Base-by-base conservation (phyloP, 1,284 basidiomycete species). In the Lentinus polychrous region DNA sequence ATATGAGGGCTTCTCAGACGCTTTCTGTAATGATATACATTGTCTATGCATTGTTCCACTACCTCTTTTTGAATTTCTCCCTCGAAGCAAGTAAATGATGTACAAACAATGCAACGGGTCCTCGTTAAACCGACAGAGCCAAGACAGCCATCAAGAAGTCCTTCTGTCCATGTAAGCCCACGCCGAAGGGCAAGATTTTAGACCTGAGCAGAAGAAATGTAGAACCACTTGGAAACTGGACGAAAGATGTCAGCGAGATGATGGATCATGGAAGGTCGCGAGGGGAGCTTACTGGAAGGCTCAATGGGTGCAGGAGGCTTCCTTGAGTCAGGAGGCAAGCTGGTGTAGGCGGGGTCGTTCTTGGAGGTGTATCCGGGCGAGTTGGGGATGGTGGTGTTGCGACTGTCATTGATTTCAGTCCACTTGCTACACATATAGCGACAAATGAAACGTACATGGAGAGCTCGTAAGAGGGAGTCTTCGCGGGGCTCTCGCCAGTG, bases 211-310 rank as follows among this genome's bases (percentile, higher is more conserved):
- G 87, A 89, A 14, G 88, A 87, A 59, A 91, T 91, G 68, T 90
- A 87, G 80, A 91, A 91, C 89, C 89, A 86, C 64, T 91, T 91
- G 56, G 86, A 91, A 60, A 93, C 90, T 83, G 63, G 48, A 44
- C 57, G 58, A 62, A 68, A 61, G 71, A 67, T 60, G 67, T 57
- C 54, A 43, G 37, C 15, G 38, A 5, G 24, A 44, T 35, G 59
- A 38, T 38, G 27, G 45, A 49, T 38, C 22, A 50, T 50, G 39
- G 22, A 34, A 24, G n/a, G 23, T 38, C 5, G 5, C 35, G 10
- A 23, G 18, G 45, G 32, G 33, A 72, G n/a, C 85, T 69, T 65
- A 90, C 91, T 84, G 45, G 91, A 87, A 52, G 89, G 81, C 62
- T 97, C 94, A 59, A 96, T 83, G 35, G 89, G 84, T 48, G 82